Conservation (phyloP, 2,329 filamentous ascomycete species). For the Aspergillus nomiae region DNA sequence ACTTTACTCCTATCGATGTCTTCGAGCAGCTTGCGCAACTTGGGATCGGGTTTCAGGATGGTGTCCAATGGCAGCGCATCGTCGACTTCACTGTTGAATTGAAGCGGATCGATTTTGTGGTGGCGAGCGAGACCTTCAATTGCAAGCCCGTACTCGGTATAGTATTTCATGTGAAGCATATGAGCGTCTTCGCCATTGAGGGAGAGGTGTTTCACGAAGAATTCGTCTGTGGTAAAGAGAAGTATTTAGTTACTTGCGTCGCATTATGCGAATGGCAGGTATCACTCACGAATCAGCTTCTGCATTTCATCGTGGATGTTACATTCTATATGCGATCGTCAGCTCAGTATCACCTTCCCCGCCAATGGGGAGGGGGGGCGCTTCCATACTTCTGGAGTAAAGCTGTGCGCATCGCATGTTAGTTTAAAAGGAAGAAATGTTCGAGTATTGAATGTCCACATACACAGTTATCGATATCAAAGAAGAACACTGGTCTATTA, state of each 20-base stretch:
- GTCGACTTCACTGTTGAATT: constrained; percentile 93
- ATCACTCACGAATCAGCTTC: constrained; percentile 66
- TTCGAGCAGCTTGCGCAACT: constrained; percentile 73
- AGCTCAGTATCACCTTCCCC: constrained; percentile 10
- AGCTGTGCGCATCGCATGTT: constrained; percentile 51
- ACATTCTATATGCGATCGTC: constrained; percentile 54
- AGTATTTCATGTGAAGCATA: constrained; percentile 86
- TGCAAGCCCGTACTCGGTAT: constrained; percentile 93
- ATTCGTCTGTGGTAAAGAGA: constrained; percentile 49
- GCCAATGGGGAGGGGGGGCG: neutral
- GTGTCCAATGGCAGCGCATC: constrained; percentile 87
- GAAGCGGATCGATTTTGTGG: constrained; percentile 91
- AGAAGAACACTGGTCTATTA: constrained; percentile 64
- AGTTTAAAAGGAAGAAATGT: constrained; percentile 10
- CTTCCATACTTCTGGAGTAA: constrained; percentile 74
- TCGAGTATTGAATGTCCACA: constrained; percentile 28
- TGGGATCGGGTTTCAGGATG: constrained; percentile 76
- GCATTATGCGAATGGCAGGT: constrained; percentile 34
- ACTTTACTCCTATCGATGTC: constrained; percentile 84
- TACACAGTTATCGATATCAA: constrained; percentile 97
- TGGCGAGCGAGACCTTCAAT: constrained; percentile 92
- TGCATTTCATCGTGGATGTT: constrained; percentile 90
- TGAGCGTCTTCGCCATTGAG: constrained; percentile 77
- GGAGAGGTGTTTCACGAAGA: constrained; percentile 69
- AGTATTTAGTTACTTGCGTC: constrained; percentile 42